A percentile compares a stretch with the other conserved stretches of the same genome.
Evolutionary conservation across 495 filamentous ascomycete species (phyloP).

Genomic region (Tuber calosporum): DNA sequence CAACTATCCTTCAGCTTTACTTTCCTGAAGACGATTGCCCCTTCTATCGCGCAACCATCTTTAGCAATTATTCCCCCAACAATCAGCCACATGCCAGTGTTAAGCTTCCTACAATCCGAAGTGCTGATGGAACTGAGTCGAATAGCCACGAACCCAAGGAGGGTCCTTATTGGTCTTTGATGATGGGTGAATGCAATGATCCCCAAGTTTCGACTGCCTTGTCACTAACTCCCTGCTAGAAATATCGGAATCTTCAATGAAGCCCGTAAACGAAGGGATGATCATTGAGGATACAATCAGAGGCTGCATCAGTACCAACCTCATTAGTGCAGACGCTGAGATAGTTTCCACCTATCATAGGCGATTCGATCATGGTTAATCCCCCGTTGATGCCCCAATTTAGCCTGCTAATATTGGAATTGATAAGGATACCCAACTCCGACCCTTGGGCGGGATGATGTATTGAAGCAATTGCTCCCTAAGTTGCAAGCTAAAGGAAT

Average conservation of each 20-base stretch:
- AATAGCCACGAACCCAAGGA: conserved; percentile 59
- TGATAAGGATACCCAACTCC: conserved; percentile 81
- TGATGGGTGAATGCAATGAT: conserved; percentile 52
- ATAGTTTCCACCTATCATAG: conserved; percentile 98
- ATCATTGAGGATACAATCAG: conserved; percentile 85
- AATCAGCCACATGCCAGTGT: conserved; percentile 80
- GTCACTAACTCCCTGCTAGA: conserved; percentile 46
- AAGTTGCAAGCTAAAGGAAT: conserved; percentile 86
- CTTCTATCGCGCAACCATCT: conserved; percentile 99
- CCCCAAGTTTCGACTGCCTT: neutral
- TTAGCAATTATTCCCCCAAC: conserved; percentile 99
- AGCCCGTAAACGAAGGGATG: conserved; percentile 77
- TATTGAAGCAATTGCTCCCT: conserved; percentile 84
- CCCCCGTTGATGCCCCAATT: neutral
- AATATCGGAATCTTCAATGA: conserved; percentile 91
- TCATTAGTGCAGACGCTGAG: conserved; percentile 83
- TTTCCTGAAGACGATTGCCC: conserved; percentile 98
- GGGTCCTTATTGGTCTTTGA: conserved; percentile 99
- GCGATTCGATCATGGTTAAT: conserved; percentile 72
- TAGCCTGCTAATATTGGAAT: neutral
- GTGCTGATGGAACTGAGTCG: conserved; percentile 77
- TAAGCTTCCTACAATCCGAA: conserved; percentile 79
- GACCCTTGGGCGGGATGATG: conserved; percentile 86
- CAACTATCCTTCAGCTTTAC: conserved; percentile 59
- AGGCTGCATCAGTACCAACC: conserved; percentile 92